These are phyloP conservation scores for Erysimum cheiranthoides DNA, from an alignment of 345 rosid species.

Conservation along the genomic window DNA sequence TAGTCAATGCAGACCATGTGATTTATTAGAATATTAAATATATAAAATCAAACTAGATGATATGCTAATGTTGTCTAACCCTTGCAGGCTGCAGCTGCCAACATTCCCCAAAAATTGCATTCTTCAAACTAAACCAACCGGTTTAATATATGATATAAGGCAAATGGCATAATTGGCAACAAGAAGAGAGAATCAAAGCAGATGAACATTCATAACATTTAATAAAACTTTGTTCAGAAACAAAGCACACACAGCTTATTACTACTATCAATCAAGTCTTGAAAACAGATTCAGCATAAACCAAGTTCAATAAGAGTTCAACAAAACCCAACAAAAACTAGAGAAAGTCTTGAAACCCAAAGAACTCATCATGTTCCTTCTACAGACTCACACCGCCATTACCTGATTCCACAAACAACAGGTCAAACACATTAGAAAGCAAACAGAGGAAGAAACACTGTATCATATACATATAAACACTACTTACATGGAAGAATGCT, in stretches of 20 bases:
- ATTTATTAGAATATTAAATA: too few species aligned
- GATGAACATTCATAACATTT: neutral
- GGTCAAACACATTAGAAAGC: neutral
- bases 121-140: slow-evolving; percentile 6
- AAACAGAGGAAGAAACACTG: slow-evolving; percentile 1
- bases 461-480: slow-evolving; percentile 3
- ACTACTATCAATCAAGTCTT: neutral
- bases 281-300: slow-evolving; percentile 15
- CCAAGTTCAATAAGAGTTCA: neutral
- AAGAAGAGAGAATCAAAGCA: slow-evolving; percentile 7
- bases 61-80: neutral
- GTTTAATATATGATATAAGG: neutral
- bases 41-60: too few species aligned
- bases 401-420: slow-evolving; percentile 30
- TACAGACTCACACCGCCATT: slow-evolving; percentile 18
- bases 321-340: neutral
- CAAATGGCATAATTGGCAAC: neutral
- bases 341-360: neutral
- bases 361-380: neutral
- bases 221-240: slow-evolving; percentile 2
- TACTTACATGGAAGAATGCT: slow-evolving; percentile 49
- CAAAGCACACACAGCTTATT: neutral
- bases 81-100: neutral
- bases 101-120: neutral
- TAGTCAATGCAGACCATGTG: too few species aligned